Base-by-base conservation (phyloP, 371 early-diverging fungal species). In the Neoconidiobolus thromboides region DNA sequence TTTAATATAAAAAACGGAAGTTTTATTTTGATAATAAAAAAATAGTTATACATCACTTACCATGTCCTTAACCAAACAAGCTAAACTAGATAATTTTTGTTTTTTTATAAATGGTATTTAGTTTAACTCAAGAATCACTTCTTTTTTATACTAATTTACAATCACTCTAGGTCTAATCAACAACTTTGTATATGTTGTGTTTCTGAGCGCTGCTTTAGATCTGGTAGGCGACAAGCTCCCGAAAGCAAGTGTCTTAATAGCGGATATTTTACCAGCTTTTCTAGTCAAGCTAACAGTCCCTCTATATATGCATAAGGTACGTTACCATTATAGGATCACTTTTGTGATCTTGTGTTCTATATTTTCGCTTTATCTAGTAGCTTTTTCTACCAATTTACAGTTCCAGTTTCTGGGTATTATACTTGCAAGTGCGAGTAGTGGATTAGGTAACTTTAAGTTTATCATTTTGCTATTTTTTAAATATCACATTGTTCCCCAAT, bases 151-250 rank as follows among this genome's bases (percentile, higher is more conserved):
- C 26, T 46, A 46, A 46, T 46, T 46, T n/a, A 46, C 46, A 46
- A 46, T 6, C 46, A 46, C 46, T 49, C 4, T 57, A 57, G 57
- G 57, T 5, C 15, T 57, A 14, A 67, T 75, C 62, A 75, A 75
- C 61, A 75, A 75, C 58, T 62, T 74, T 57, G 69, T 68, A 41
- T 75, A 74, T 53, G 75, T 74, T 7, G 69, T 75, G n/a, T 71
- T 75, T 60, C 63, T 75, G 1, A 71, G 71, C 1, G 76, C 76
- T 1, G 76, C 76, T n/a, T 68, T 67, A 0, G 76, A 75, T 58
- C 71, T 75, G 2, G 70, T 74, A 2, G 70, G 72, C 0, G 42
- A 62, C 12, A 54, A 63, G 40, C 64, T 70, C 5, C 70, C 70
- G 6, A 70, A 70, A 65, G 70, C 65, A 58, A 37, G 66, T 15